These are phyloP conservation scores for Dactylellina drechsleri DNA, from an alignment of 2,329 filamentous ascomycete species.

Conservation along the genomic window DNA sequence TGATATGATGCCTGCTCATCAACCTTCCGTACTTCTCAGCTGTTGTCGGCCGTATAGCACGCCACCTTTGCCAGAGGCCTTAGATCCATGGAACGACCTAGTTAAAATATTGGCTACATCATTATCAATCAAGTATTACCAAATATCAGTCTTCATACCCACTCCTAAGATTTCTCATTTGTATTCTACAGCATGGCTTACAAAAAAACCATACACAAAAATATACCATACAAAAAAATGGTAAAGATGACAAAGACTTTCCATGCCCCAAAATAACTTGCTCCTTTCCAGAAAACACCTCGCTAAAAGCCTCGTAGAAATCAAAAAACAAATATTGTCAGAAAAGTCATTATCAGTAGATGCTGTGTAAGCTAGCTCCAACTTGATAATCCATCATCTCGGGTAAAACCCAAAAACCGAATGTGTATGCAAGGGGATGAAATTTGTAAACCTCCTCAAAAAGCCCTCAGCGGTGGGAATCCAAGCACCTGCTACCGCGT, in stretches of 20 bases:
- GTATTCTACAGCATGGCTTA: background rate
- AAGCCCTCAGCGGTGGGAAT: background rate
- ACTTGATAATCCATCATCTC: background rate
- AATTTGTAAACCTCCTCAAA: slow-evolving; percentile 11
- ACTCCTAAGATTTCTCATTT: background rate
- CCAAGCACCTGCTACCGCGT: background rate
- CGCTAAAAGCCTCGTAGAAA: slow-evolving; percentile 14
- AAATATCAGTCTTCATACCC: background rate
- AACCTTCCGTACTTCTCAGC: slow-evolving; percentile 3
- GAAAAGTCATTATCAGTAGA: background rate
- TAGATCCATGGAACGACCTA: background rate
- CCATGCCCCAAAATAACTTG: background rate
- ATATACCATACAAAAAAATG: background rate
- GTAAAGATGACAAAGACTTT: background rate
- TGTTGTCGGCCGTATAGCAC: background rate
- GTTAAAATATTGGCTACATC: background rate
- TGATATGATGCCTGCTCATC: background rate
- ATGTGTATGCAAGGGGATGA: background rate
- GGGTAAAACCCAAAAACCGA: background rate
- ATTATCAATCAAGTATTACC: background rate
- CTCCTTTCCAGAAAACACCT: slow-evolving; percentile 20
- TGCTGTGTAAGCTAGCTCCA: slow-evolving; percentile 14
- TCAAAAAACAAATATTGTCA: background rate
- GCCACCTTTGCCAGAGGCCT: background rate
- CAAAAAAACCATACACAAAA: background rate